Base-by-base conservation (phyloP, 139 green algal genomes). In the Chlamydomonas applanata region DNA sequence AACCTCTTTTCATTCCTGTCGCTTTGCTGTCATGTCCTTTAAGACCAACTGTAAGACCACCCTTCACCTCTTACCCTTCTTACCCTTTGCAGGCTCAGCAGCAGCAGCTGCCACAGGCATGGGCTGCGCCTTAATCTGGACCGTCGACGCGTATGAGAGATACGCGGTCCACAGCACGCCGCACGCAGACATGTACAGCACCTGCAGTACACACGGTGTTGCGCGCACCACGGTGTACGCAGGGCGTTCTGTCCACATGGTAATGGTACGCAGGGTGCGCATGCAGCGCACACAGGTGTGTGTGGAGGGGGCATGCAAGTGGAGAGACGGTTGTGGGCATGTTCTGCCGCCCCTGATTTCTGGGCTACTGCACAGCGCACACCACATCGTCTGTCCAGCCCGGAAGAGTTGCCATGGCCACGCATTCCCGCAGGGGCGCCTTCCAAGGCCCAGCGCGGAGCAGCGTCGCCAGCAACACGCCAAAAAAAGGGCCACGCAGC, bases 101-200 rank as follows among this genome's bases (percentile, higher is more conserved):
- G 61, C 9, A 17, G 25, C 61, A 44, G 61, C 61, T 45, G 61
- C 61, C 9, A 4, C 25, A 44, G 61, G 19, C 19, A 69, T 13
- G 4, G 19, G 4, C 14, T 13, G 4, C 13, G 29, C 19, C 53
- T 29, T 62, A 7, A 33, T 62, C 20, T 29, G 20, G 4, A 33
- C 24, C 5, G 53, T 62, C 64, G 63, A 73, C 0, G 86, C 81
- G 66, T 93, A 91, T 2, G 88, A 94, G 9, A 97, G 79, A 76
- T 95, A 97, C 14, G 74, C 89, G 1, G 89, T 94, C 92, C 92
- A 97, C 40, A 94, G 73, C 61, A 95, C 65, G 33, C 91, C 90
- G 74, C 91, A 96, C 13, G 65, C 76, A 2, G 85, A 93, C 92
- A 97, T 97, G 79, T 93, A 97, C 25, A 96, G 75, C 34, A 97